Evolutionary conservation across 108 stramenopile genomes (phyloP).

Genomic region (Fragilaria radians): DNA sequence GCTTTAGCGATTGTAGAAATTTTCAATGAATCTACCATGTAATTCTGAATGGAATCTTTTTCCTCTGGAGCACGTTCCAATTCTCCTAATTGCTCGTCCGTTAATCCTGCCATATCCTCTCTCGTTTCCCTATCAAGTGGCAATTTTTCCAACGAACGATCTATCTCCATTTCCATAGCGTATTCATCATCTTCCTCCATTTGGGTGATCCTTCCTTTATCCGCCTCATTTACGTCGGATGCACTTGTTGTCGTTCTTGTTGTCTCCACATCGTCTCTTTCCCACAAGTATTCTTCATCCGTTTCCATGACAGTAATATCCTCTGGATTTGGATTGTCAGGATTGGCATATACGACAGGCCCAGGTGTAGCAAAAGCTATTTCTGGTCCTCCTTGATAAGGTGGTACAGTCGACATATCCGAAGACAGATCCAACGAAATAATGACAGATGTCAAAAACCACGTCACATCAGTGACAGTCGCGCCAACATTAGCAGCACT

Average conservation of each 20-base stretch:
- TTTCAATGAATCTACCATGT: conserved; percentile 43
- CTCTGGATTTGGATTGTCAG: conserved; percentile 58
- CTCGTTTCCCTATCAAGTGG: conserved; percentile 25
- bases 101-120: conserved; percentile 22
- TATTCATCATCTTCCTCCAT: conserved; percentile 48
- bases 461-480: conserved; percentile 65
- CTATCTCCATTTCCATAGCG: conserved; percentile 32
- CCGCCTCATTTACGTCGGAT: conserved; percentile 12
- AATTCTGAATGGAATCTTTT: conserved; percentile 8
- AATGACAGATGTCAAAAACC: conserved; percentile 66
- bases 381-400: conserved; percentile 35
- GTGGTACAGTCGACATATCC: conserved; percentile 17
- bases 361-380: conserved; percentile 44
- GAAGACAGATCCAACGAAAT: conserved; percentile 49
- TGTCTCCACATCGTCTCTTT: conserved; percentile 31
- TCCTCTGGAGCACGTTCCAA: conserved; percentile 13
- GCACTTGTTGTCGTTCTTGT: conserved; percentile 10
- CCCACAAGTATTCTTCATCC: conserved; percentile 30
- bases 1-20: conserved; percentile 53
- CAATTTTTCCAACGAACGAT: conserved; percentile 21
- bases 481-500: conserved; percentile 47
- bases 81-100: conserved; percentile 17
- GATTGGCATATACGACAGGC: conserved; percentile 33
- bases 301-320: conserved; percentile 24
- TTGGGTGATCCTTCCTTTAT: conserved; percentile 41